Percentiles rank a stretch among this genome's conserved stretches.
These are phyloP conservation scores for Clausena lansium DNA, from an alignment of 345 rosid genomes.

Conservation along the genomic window DNA sequence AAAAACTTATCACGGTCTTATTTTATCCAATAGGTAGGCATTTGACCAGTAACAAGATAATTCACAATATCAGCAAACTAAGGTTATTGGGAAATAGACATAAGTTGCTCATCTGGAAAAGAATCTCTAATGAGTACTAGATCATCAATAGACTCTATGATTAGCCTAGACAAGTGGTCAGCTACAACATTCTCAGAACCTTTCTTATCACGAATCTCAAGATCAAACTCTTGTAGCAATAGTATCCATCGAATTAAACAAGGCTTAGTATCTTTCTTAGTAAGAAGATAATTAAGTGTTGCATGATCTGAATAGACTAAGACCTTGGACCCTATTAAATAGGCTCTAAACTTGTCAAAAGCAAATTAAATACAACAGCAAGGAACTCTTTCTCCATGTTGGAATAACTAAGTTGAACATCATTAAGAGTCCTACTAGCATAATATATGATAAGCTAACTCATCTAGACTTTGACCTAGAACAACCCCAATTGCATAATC, in stretches of 20 bases:
- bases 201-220: not conserved
- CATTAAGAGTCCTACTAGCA: too few species aligned
- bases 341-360: too few species aligned
- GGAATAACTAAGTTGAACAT: too few species aligned
- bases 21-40: not conserved
- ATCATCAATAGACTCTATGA: too few species aligned
- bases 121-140: not conserved
- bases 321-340: not conserved
- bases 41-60: too few species aligned
- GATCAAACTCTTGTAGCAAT: not conserved
- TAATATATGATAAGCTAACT: too few species aligned
- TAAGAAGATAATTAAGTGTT: not conserved
- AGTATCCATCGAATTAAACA: not conserved
- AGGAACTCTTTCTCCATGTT: too few species aligned
- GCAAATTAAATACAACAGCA: too few species aligned
- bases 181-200: not conserved
- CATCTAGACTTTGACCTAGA: too few species aligned
- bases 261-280: not conserved
- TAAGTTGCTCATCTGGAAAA: not conserved
- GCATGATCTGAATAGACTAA: not conserved
- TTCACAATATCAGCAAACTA: not conserved
- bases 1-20: too few species aligned
- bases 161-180: not conserved
- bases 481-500: too few species aligned
- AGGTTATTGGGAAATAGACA: not conserved